Conservation (phyloP, 176 grass and related monocot species). For the Rhynchospora tenuis region DNA sequence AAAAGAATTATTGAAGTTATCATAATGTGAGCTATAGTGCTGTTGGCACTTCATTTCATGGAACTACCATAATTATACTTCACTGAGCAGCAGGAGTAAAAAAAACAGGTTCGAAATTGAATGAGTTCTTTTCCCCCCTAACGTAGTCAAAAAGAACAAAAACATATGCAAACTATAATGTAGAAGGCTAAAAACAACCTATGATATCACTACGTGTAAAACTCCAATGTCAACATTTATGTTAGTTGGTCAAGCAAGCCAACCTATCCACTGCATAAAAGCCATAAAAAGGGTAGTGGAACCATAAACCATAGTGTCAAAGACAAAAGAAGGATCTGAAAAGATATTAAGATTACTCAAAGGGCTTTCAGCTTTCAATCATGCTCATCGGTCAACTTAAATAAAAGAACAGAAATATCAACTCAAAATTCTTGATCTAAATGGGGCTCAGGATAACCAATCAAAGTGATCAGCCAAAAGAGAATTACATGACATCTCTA, state of each 20-base stretch:
- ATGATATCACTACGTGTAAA: background rate
- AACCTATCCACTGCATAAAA: background rate
- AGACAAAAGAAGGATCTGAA: background rate
- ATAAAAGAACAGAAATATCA: too few species aligned
- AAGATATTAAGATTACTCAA: background rate
- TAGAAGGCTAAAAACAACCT: background rate
- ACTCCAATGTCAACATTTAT: background rate
- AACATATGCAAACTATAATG: background rate
- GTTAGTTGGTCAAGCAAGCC: background rate
- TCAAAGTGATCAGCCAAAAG: too few species aligned
- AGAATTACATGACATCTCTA: background rate
- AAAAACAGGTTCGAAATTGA: background rate
- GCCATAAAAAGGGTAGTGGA: background rate
- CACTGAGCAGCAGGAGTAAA: background rate
- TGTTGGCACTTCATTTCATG: background rate
- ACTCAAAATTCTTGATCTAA: too few species aligned
- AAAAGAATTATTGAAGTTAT: background rate
- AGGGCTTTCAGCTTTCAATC: too few species aligned
- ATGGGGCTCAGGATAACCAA: too few species aligned
- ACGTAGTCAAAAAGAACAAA: background rate
- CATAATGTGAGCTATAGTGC: background rate
- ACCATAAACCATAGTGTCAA: background rate
- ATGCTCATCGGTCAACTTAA: too few species aligned
- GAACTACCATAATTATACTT: background rate
- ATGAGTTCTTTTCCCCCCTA: background rate